Conservation (phyloP, 352 stramenopile genomes). For the Globisporangium orthogonon region DNA sequence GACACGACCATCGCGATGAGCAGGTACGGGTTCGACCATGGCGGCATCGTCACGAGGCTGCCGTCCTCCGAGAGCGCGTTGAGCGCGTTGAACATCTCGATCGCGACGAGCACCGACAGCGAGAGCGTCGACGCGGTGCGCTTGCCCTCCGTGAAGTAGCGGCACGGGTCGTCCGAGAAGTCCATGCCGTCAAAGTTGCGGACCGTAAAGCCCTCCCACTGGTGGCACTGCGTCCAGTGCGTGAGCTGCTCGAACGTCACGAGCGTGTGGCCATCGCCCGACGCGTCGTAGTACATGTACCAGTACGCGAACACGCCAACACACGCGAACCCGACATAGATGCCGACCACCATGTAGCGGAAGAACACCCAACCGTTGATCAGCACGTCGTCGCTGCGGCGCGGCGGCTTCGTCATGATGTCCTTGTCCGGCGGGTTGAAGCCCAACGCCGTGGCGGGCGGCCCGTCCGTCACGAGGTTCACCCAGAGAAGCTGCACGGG, state of each 20-base stretch:
- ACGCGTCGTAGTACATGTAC: conserved; percentile 90
- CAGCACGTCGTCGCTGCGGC: conserved; percentile 94
- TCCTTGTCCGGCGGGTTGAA: conserved; percentile 98
- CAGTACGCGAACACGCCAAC: conserved; percentile 92
- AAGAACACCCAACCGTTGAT: conserved; percentile 98
- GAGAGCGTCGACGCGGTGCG: conserved; percentile 90
- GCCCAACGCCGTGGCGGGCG: conserved; percentile 95
- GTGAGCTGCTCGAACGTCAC: conserved; percentile 89
- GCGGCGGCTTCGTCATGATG: conserved; percentile 95
- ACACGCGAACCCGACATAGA: conserved; percentile 90
- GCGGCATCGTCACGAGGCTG: conserved; percentile 89
- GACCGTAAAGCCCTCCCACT: conserved; percentile 90
- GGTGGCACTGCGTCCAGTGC: conserved; percentile 87
- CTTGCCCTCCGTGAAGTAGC: conserved; percentile 92
- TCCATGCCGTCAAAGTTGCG: conserved; percentile 90
- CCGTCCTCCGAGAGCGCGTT: conserved; percentile 92
- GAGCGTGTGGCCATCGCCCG: conserved; percentile 89
- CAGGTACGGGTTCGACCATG: conserved; percentile 93
- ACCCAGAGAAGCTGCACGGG: conserved; percentile 99
- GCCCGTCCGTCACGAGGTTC: conserved; percentile 99
- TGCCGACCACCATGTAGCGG: conserved; percentile 95
- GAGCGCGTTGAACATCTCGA: conserved; percentile 95
- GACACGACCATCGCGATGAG: conserved; percentile 91
- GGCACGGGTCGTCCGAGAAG: conserved; percentile 87
- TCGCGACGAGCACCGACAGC: conserved; percentile 91